Evolutionary conservation across 1,284 basidiomycete species (phyloP).

Genomic region (Wolfiporia cocos): DNA sequence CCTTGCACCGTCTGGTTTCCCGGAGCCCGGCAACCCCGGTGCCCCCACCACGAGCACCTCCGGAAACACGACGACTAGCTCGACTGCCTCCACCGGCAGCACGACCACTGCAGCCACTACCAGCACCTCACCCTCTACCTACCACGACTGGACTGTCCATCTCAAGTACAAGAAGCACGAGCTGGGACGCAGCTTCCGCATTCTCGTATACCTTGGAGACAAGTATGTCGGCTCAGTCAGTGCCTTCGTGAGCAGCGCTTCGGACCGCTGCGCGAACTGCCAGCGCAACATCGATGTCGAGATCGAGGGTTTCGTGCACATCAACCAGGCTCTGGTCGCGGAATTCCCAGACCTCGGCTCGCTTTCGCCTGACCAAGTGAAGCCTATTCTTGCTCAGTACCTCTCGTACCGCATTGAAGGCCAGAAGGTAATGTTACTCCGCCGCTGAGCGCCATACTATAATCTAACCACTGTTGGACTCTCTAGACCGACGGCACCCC

Average conservation of each 20-base stretch:
- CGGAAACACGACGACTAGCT: no score
- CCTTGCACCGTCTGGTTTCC: neutral
- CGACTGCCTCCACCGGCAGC: no score
- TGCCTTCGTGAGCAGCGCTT: slow-evolving; percentile 34
- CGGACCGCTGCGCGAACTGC: slow-evolving; percentile 36
- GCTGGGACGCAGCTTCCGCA: slow-evolving; percentile 33
- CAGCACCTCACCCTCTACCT: neutral
- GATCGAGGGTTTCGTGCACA: slow-evolving; percentile 50
- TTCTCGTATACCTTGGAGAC: slow-evolving; percentile 36
- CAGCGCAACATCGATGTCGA: slow-evolving; percentile 28
- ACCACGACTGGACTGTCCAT: slow-evolving; percentile 35
- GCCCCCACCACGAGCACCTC: no score
- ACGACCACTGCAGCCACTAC: neutral
- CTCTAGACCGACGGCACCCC: slow-evolving; percentile 3
- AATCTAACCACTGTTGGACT: neutral
- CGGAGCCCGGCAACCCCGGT: no score
- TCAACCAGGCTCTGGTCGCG: slow-evolving; percentile 30
- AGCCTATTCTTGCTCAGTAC: slow-evolving; percentile 23
- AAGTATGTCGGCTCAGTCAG: slow-evolving; percentile 33
- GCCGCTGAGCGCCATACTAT: neutral
- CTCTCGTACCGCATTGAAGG: neutral
- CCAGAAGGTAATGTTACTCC: slow-evolving; percentile 8
- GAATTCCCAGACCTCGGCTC: slow-evolving; percentile 23
- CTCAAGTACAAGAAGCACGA: slow-evolving; percentile 37
- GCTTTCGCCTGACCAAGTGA: slow-evolving; percentile 30